Conservation (phyloP, 2,329 filamentous ascomycete genomes). For the Apiospora kogelbergensis region DNA sequence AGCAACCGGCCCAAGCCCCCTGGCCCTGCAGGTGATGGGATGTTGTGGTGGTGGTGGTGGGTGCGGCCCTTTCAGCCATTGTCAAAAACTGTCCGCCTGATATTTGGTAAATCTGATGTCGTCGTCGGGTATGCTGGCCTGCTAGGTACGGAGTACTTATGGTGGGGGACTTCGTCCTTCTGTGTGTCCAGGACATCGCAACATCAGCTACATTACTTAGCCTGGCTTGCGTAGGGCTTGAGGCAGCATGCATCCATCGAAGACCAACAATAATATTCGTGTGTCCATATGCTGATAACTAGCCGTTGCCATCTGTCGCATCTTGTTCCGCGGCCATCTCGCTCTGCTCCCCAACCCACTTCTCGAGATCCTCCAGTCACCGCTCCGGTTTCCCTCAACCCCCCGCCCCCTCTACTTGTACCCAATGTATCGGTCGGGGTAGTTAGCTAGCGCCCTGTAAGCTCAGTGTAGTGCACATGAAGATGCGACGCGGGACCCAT, state of each 20-base stretch:
- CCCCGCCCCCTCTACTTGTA: neutral
- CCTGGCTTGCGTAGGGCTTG: neutral
- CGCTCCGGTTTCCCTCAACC: neutral
- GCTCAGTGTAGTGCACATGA: neutral
- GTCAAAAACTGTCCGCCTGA: neutral
- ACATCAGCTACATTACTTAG: neutral
- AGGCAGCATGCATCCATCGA: no score
- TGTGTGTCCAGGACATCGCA: neutral
- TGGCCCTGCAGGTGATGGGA: neutral
- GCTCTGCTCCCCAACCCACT: neutral
- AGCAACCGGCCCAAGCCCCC: neutral
- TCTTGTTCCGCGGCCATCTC: no score
- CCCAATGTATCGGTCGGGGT: slow-evolving; percentile 3
- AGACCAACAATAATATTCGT: no score
- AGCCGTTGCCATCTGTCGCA: neutral
- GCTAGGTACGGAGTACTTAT: no score
- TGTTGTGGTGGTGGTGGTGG: neutral
- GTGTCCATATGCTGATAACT: neutral
- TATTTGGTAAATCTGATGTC: neutral
- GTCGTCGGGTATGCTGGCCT: neutral
- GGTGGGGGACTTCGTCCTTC: neutral
- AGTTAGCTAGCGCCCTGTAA: neutral
- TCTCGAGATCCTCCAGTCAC: slow-evolving; percentile 5
- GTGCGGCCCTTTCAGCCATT: neutral
- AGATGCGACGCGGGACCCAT: slow-evolving; percentile 5